Evolutionary conservation across 2,329 filamentous ascomycete genomes (phyloP), one percentile per base, ranked within the genome.

Genomic region (Neonectria faginata): DNA sequence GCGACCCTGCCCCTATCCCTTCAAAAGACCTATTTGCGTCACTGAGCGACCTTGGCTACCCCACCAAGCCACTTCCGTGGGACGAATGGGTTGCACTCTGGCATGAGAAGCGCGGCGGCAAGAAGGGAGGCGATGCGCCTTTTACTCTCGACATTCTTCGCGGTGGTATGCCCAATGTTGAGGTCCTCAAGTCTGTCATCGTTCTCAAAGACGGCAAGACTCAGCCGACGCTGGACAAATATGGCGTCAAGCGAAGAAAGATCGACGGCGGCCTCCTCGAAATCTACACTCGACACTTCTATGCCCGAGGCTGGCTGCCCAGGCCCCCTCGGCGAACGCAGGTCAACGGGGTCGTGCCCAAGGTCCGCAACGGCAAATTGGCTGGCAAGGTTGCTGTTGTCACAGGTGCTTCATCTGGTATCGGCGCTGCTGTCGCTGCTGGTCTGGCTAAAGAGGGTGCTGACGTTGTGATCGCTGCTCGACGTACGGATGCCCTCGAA

Each of bases 91-190:
- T 92, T 9, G 80, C 84, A 1, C 79, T 92, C 2, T 95, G 92
- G 92, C 88, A 84, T 45, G 88, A 92, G 77, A 89, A 91, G 80
- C 82, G 91, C 70, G 89, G 89, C 10, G 83, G 83, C 9, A 81
- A 82, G 55, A 90, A 89, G 69, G 86, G 87, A 65, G 90, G 89
- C 31, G 89, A 92, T 55, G 91, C 90, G 44, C 87, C 88, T 1
- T 93, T 93, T 72, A 94, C 92, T 0, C 87, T 92, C 36, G 91
- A 94, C 69, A 92, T 94, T 69, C 88, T 95, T 11, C 89, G 91
- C 53, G 90, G 91, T 67, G 92, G 92, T 65, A 94, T 94, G 92
- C 92, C 92, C 1, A 90, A 86, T 8, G 87, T 91, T 1, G 90
- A 92, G 14, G 91, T 91, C 71, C 78, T 94, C 55, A 84, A 86